Percentiles rank a stretch among this genome's conserved stretches.
These are phyloP conservation scores for Chloranthus sessilifolius DNA, from an alignment of 164 flowering plant species.

Conservation along the genomic window DNA sequence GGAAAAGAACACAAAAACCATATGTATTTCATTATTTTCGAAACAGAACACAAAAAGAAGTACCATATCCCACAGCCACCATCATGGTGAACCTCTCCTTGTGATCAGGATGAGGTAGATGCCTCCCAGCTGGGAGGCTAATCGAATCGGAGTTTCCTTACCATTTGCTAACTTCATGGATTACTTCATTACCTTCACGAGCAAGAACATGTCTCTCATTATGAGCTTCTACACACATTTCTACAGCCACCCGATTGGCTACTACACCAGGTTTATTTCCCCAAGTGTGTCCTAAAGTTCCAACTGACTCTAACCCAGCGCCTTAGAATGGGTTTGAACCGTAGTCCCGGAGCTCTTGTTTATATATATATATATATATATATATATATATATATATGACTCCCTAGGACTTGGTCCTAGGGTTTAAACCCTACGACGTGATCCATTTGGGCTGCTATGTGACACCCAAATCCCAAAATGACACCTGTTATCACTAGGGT, in stretches of 20 bases:
- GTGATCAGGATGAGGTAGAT: slow-evolving; percentile 16
- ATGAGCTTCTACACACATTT: neutral
- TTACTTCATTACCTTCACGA: neutral
- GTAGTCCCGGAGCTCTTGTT: too few species aligned
- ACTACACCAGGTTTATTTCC: neutral
- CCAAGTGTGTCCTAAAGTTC: neutral
- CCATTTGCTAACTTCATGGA: neutral
- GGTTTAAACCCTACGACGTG: too few species aligned
- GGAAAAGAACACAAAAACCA: neutral
- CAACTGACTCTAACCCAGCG: too few species aligned
- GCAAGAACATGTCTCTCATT: neutral
- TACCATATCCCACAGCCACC: too few species aligned
- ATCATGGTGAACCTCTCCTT: slow-evolving; percentile 16
- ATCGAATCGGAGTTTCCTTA: slow-evolving; percentile 10
- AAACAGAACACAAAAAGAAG: neutral
- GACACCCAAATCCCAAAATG: too few species aligned
- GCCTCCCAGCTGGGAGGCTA: slow-evolving; percentile 12
- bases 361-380: too few species aligned
- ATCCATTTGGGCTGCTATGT: too few species aligned
- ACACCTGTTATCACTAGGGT: too few species aligned
- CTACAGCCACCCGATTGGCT: neutral
- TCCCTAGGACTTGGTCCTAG: too few species aligned
- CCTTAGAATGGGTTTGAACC: too few species aligned
- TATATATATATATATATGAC: too few species aligned
- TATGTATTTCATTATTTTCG: neutral